Evolutionary conservation across 164 flowering plant species (phyloP), one percentile per base, ranked within the genome.

Genomic region (Vitis cinerea): DNA sequence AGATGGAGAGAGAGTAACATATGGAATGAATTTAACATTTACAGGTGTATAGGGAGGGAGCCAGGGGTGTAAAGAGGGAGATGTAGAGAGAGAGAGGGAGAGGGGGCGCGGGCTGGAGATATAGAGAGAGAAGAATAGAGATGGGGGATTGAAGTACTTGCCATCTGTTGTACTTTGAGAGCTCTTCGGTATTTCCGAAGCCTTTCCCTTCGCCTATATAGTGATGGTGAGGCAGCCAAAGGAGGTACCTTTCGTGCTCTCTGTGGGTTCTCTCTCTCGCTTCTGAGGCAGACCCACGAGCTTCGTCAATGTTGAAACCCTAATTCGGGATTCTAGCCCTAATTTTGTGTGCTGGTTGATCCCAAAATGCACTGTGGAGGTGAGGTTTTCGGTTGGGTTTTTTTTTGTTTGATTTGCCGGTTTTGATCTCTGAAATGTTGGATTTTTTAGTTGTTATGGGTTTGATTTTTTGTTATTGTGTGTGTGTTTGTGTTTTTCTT

Each of bases 121-220:
- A 37, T 37, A 37, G 4, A 37, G 44, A 48, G 13, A 48, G 17
- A 58, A 53, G 37, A 55, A 59, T 44, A 51, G 67, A 71, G 47
- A 47, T 51, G 9, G 61, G 2, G 52, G 53, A 16, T 16, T 30
- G 54, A 29, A 23, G 23, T 29, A 15, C 31, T 50, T 64, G 75
- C 59, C 75, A 72, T 65, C 65, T 65, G 75, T 72, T 50, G 75
- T 59, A 19, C 53, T 0, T 11, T 53, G 67, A 71, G 67, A 67
- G 47, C 52, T 49, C 11, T 62, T 10, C 70, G 75, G 55, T 63
- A 58, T 66, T 44, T 44, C 70, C 60, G 51, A 72, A 71, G 64
- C 64, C 16, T 49, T 57, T 1, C 12, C 13, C 12, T 30, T 9
- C 31, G 61, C 3, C 12, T n/a, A 9, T 62, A 17, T 57, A 14